Percentiles rank a stretch among this genome's conserved stretches.
Evolutionary conservation across 2,329 filamentous ascomycete species (phyloP).

Genomic region (Sporothrix sp.): DNA sequence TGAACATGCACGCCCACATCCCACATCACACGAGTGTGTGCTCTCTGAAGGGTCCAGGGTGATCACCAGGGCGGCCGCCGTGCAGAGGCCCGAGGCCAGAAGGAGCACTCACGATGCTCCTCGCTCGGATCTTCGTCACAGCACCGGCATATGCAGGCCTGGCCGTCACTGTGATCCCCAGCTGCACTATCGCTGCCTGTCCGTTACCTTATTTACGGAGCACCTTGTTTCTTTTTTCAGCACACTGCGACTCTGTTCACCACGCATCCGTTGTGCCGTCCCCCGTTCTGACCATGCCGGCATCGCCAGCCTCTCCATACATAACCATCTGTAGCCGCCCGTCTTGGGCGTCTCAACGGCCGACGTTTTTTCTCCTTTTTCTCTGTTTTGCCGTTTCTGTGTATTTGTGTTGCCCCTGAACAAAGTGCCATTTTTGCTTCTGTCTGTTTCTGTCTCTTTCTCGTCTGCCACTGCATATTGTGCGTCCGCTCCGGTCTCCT

Average conservation of each 20-base stretch:
- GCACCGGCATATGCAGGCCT: slow-evolving; percentile 19
- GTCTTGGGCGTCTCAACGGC: slow-evolving; percentile 24
- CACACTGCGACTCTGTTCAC: slow-evolving; percentile 2
- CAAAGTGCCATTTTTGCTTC: neutral
- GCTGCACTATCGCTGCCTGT: neutral
- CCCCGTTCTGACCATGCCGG: neutral
- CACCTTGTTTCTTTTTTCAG: neutral
- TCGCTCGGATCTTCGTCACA: too few relatives aligned
- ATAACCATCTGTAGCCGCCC: slow-evolving; percentile 41
- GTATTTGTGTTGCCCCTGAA: slow-evolving; percentile 4
- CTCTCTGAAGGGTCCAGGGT: too few relatives aligned
- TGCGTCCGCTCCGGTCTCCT: neutral
- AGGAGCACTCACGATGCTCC: neutral
- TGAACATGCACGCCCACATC: neutral
- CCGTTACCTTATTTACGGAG: neutral
- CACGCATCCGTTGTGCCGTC: neutral
- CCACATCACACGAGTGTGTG: neutral
- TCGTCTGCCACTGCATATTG: neutral
- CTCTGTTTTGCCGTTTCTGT: slow-evolving; percentile 32
- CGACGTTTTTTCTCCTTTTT: slow-evolving; percentile 26
- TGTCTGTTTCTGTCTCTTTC: neutral
- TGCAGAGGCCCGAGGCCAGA: too few relatives aligned
- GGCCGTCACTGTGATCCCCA: slow-evolving; percentile 19
- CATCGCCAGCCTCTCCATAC: slow-evolving; percentile 26
- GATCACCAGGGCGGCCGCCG: too few relatives aligned